phyloP scores from a whole-genome alignment of 148 eudicot species.

The Heliamphora exappendiculata region DNA sequence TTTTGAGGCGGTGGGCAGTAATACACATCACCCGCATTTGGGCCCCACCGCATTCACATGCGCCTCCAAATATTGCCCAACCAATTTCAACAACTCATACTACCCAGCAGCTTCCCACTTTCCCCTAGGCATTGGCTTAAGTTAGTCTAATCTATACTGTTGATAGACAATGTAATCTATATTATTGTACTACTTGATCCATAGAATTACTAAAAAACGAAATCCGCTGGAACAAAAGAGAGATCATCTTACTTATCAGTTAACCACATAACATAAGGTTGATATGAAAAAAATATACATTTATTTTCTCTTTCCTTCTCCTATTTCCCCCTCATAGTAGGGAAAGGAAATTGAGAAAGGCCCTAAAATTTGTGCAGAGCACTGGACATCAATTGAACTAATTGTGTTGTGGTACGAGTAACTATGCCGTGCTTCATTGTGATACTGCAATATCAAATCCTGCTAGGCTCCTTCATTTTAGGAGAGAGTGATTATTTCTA shows the following conservation, averaged over 20 bases:
- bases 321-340: not conserved
- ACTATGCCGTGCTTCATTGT: not conserved
- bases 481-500: not conserved
- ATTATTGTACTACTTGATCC: too few species aligned
- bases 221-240: not conserved
- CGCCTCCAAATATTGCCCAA: too few species aligned
- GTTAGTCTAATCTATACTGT: too few species aligned
- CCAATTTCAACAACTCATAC: too few species aligned
- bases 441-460: not conserved
- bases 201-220: not conserved
- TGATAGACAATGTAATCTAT: too few species aligned
- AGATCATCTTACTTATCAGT: not conserved
- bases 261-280: not conserved
- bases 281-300: not conserved
- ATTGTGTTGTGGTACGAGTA: not conserved
- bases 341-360: not conserved
- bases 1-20: too few species aligned
- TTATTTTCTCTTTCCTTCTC: not conserved
- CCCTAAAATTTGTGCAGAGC: not conserved
- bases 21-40: too few species aligned
- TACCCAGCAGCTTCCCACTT: too few species aligned
- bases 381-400: too few species aligned
- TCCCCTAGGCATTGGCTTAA: too few species aligned
- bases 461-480: not conserved
- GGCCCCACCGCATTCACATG: too few species aligned